Base-by-base conservation (phyloP, 768 basidiomycete species). In the Podaxis sp. region DNA sequence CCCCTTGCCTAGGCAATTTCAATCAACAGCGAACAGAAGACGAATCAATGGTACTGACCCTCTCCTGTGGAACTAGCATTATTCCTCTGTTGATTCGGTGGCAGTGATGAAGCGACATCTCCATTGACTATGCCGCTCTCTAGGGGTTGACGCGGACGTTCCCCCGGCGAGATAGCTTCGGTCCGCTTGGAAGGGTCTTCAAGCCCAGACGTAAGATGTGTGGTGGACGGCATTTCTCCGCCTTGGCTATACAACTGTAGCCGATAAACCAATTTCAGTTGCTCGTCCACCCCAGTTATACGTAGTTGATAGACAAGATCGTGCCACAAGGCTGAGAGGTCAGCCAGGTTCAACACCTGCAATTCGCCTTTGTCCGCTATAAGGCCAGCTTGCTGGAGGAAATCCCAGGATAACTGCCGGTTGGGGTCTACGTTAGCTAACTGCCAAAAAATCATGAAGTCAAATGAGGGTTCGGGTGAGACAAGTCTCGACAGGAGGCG, bases 401-500 rank as follows among this genome's bases (percentile, higher is more conserved):
- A 92, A 4, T 44, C 62, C 0, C 71, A 68, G 0, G 89, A 89
- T 65, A 92, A 83, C 0, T 72, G 66, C 53, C 69, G 72, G 0
- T 66, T 68, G 0, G 84, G 76, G 60, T 86, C 66, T 13, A 88
- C 66, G 1, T 73, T 70, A 1, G 87, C 68, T 26, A 72, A 75
- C 13, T 63, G 66, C 87, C 88, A 92, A 9, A 93, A 66, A 0
- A 69, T 59, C 24, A 71, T 52, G 67, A 88, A 90, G 66, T 87
- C 80, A 63, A 86, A 83, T 0, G 78, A 77, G 4, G 67, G 66
- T n/a, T 75, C 70, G 1, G 71, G 70, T 2, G 81, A 72, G 19
- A 87, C 70, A 12, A 92, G 74, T 3, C 75, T 73, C 22, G 79
- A 76, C 40, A 94, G 78, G 57, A 94, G 82, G 17, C 84, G 84